A percentile compares a stretch with the other conserved stretches of the same genome.
phyloP scores from a whole-genome alignment of 2,329 filamentous ascomycete species.

The Monilinia fructigena region DNA sequence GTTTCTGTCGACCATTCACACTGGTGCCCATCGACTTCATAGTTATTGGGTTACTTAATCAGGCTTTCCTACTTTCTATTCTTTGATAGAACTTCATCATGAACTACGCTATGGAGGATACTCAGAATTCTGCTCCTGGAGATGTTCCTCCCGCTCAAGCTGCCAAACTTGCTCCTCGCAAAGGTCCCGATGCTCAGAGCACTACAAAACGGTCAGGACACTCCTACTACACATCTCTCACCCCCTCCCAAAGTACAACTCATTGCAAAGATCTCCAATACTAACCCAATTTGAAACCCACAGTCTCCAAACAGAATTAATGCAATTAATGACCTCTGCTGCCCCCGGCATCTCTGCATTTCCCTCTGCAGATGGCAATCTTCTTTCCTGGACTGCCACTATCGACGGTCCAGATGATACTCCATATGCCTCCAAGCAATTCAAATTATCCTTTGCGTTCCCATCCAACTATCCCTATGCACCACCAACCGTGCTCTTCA shows the following conservation, averaged over 20 bases:
- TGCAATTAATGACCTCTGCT: slow-evolving; percentile 96
- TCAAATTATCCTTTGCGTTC: slow-evolving; percentile 92
- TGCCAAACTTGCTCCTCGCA: slow-evolving; percentile 60
- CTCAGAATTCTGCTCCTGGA: slow-evolving; percentile 66
- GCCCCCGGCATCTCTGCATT: slow-evolving; percentile 95
- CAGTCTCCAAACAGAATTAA: slow-evolving; percentile 94
- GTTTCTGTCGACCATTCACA: slow-evolving; percentile 20
- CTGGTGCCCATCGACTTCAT: neutral
- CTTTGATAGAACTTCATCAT: slow-evolving; percentile 31
- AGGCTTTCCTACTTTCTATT: slow-evolving; percentile 4
- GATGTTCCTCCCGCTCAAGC: slow-evolving; percentile 51
- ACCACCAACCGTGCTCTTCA: slow-evolving; percentile 89
- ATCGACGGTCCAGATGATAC: slow-evolving; percentile 90
- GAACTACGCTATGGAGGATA: slow-evolving; percentile 53
- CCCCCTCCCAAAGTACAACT: neutral
- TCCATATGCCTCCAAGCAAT: slow-evolving; percentile 80
- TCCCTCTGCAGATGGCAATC: slow-evolving; percentile 83
- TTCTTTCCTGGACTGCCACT: slow-evolving; percentile 90
- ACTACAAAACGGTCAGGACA: slow-evolving; percentile 70
- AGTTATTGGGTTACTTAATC: slow-evolving; percentile 8
- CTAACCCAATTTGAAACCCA: neutral
- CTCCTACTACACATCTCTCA: neutral
- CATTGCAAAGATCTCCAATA: neutral
- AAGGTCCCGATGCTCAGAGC: slow-evolving; percentile 65
- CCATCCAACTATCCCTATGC: slow-evolving; percentile 91